A percentile compares a stretch with the other conserved stretches of the same genome.
Evolutionary conservation across 1,284 basidiomycete species (phyloP).

Genomic region (Thecaphora frezii): DNA sequence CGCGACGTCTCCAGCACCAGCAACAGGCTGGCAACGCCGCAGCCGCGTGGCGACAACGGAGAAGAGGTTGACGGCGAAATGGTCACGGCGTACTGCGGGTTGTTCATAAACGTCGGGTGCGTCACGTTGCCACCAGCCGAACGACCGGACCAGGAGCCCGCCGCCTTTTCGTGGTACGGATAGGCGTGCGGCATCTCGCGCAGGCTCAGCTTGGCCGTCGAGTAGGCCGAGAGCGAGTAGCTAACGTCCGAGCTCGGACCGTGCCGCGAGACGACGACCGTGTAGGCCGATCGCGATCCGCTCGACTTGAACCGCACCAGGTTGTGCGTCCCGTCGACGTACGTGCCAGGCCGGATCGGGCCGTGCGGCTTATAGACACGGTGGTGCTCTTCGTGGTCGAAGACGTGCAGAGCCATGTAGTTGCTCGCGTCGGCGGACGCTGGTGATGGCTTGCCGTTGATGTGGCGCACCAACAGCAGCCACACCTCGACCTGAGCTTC

Average conservation of each 20-base stretch:
- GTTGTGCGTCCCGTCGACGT: constrained; percentile 75
- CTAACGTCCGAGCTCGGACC: constrained; percentile 35
- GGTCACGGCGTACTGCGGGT: constrained; percentile 80
- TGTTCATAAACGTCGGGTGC: constrained; percentile 78
- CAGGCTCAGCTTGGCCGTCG: constrained; percentile 43
- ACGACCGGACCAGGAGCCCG: constrained; percentile 66
- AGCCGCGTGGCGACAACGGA: background rate
- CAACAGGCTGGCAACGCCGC: constrained; percentile 46
- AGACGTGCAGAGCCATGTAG: constrained; percentile 72
- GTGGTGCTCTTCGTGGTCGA: constrained; percentile 39
- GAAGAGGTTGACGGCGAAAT: constrained; percentile 62
- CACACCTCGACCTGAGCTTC: constrained; percentile 65
- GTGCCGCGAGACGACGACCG: constrained; percentile 43
- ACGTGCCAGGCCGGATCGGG: constrained; percentile 63
- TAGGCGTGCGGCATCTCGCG: constrained; percentile 23
- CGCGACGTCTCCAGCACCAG: constrained; percentile 66
- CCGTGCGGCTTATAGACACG: constrained; percentile 3
- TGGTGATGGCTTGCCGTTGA: constrained; percentile 62
- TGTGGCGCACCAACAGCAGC: constrained; percentile 78
- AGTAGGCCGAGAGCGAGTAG: constrained; percentile 67
- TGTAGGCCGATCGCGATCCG: no score
- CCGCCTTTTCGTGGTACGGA: constrained; percentile 25
- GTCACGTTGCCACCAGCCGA: constrained; percentile 81
- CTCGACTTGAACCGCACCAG: constrained; percentile 65
- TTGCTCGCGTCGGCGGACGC: constrained; percentile 62